Evolutionary conservation across 2,329 filamentous ascomycete species (phyloP).

Genomic region (Sporothrix brasiliensis): DNA sequence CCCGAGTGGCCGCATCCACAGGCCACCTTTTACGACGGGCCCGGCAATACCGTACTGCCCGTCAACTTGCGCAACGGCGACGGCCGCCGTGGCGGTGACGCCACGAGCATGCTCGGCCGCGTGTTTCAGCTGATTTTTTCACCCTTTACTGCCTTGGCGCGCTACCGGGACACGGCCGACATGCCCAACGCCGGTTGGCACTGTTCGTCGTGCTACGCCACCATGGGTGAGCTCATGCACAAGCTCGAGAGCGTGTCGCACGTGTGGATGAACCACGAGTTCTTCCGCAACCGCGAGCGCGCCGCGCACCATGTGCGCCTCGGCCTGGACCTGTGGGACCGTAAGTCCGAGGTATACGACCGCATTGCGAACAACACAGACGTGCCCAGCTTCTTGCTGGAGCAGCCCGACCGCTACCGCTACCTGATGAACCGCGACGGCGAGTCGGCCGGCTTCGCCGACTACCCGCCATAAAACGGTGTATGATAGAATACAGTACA

Average conservation of each 20-base stretch:
- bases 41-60: constrained; percentile 54
- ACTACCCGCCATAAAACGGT: constrained; percentile 44
- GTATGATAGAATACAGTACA: background rate
- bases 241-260: constrained; percentile 63
- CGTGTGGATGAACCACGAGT: constrained; percentile 53
- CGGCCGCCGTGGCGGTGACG: constrained; percentile 40
- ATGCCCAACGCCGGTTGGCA: constrained; percentile 61
- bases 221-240: constrained; percentile 56
- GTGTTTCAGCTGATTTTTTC: background rate
- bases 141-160: constrained; percentile 41
- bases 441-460: constrained; percentile 51
- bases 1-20: constrained; percentile 61
- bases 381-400: constrained; percentile 53
- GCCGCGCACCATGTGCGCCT: constrained; percentile 56
- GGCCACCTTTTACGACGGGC: constrained; percentile 58
- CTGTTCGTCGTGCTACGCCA: constrained; percentile 64
- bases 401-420: constrained; percentile 46
- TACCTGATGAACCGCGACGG: constrained; percentile 54
- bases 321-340: constrained; percentile 60
- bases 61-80: constrained; percentile 56
- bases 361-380: constrained; percentile 56
- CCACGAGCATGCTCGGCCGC: background rate
- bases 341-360: constrained; percentile 52
- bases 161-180: constrained; percentile 49
- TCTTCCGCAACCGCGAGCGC: constrained; percentile 51